These are phyloP conservation scores for Penicillium subrubescens DNA, from an alignment of 495 filamentous ascomycete genomes.

Conservation along the genomic window DNA sequence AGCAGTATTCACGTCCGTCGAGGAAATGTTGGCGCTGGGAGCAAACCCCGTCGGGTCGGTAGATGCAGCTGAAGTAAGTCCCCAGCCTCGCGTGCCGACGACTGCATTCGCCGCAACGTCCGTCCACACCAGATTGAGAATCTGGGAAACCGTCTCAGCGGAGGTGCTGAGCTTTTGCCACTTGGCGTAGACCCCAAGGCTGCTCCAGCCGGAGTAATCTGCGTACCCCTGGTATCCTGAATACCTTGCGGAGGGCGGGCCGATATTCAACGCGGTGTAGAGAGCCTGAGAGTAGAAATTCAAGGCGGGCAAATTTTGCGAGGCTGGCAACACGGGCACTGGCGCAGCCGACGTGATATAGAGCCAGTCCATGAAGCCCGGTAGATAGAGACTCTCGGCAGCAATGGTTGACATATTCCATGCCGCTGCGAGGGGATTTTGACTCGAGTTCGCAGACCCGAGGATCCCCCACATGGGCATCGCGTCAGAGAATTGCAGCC, in stretches of 20 bases:
- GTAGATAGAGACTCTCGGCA: background rate
- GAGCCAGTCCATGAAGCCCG: background rate
- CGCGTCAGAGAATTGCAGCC: background rate
- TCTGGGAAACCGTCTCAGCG: background rate
- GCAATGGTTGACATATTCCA: background rate
- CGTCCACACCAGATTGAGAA: background rate
- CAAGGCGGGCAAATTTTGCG: background rate
- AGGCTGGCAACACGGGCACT: background rate
- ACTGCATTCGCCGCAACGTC: background rate
- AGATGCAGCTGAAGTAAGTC: background rate
- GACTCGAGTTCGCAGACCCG: background rate
- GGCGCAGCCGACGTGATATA: background rate
- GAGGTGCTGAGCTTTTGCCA: background rate
- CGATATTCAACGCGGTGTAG: background rate
- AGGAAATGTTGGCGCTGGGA: background rate
- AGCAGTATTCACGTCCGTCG: background rate
- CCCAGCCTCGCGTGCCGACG: background rate
- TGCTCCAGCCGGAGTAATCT: background rate
- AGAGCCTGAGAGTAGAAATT: background rate
- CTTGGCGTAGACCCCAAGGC: background rate
- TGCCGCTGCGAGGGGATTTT: background rate
- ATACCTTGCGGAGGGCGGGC: background rate
- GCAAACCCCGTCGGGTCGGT: background rate
- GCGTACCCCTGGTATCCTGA: background rate
- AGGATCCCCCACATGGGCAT: background rate